Evolutionary conservation across 2,329 filamentous ascomycete species (phyloP), one percentile per base, ranked within the genome.

Genomic region (Alternaria incomplexa): DNA sequence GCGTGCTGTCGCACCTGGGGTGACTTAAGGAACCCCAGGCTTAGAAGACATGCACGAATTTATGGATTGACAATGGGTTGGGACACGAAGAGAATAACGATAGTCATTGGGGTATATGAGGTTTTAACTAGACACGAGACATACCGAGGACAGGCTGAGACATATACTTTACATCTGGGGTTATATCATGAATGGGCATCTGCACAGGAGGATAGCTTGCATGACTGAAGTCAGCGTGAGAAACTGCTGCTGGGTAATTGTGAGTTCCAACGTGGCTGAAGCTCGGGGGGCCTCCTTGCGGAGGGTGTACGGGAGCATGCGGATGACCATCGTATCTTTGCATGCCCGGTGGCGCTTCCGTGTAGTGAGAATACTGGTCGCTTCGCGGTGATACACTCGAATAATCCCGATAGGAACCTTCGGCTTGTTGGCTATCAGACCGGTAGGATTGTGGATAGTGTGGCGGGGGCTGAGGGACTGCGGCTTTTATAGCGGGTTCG

Each of bases 81-180:
- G 36, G 63, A 62, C 67, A 66, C 60, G 53, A 61, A 68, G 66
- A 67, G 65, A 65, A 69, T 71, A 70, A 70, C 71, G 68, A 74
- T 75, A 72, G 63, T 75, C 67, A 71, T 73, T 77, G 71, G 71
- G 69, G 68, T 74, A 72, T 76, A 71, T 56, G 66, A 70, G 63
- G 69, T 72, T 71, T 63, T 71, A 74, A 77, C 75, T 78, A 80
- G 70, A 80, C 73, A 73, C 74, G 77, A 72, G 77, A 80, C 77
- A 79, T 80, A 80, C 77, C 76, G 66, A 78, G 77, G 69, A 75
- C 73, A 72, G 75, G 75, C 63, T 77, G 75, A 60, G 74, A 72
- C 71, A 79, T 72, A 73, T 78, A 78, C 62, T 77, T 77, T 74
- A 77, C 76, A 76, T 78, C 73, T 62, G 72, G 64, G 64, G 64